Evolutionary conservation across 225 moss, liverwort and hornwort species (phyloP).

Genomic region (Pseudisothecium myosuroides): DNA sequence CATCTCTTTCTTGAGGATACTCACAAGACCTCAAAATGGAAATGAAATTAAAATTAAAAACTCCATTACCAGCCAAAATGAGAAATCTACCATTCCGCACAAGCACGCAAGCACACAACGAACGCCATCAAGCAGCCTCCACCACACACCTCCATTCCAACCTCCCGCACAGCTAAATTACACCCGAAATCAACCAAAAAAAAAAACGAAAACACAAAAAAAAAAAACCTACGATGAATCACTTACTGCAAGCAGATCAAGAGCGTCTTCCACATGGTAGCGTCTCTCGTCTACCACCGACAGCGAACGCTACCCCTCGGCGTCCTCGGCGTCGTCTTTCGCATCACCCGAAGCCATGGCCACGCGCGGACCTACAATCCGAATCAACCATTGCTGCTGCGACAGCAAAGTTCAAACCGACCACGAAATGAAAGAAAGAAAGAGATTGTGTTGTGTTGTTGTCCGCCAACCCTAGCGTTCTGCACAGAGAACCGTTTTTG

Average conservation of each 20-base stretch:
- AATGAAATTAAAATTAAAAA: neutral
- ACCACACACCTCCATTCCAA: neutral
- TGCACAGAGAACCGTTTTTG: neutral
- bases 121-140: neutral
- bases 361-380: conserved; percentile 18
- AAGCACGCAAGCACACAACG: neutral
- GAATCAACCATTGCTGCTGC: conserved; percentile 18
- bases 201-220: neutral
- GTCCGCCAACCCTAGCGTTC: neutral
- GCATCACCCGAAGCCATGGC: conserved; percentile 30
- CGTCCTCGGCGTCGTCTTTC: neutral
- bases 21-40: neutral
- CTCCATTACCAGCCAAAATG: neutral
- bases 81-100: neutral
- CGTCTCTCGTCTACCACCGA: neutral
- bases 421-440: neutral
- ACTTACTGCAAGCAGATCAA: conserved; percentile 6
- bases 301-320: neutral
- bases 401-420: neutral
- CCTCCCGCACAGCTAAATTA: neutral
- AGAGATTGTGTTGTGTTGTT: neutral
- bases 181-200: neutral
- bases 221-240: neutral
- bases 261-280: neutral
- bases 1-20: neutral